Percentiles rank a stretch among this genome's conserved stretches.
Conservation (phyloP, 768 basidiomycete species). For the Chalciporus piperatus region DNA sequence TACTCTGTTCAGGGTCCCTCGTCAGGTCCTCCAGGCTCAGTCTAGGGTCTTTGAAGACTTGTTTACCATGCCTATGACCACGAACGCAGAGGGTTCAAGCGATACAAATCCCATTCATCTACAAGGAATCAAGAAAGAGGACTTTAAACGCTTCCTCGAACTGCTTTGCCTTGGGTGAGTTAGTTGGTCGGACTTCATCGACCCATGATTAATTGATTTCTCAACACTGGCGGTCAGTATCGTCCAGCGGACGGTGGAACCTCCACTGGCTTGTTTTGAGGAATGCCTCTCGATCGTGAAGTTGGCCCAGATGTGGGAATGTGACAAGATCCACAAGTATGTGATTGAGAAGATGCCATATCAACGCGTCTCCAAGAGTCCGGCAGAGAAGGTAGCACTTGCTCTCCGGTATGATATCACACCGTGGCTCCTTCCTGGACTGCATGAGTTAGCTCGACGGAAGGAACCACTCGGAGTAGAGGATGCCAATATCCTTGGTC, state of each 20-base stretch:
- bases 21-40: slow-evolving; percentile 18
- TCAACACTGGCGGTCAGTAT: background rate
- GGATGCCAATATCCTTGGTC: slow-evolving; percentile 15
- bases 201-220: background rate
- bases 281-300: slow-evolving; percentile 40
- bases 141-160: slow-evolving; percentile 21
- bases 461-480: slow-evolving; percentile 13
- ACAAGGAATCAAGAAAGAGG: slow-evolving; percentile 10
- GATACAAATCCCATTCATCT: slow-evolving; percentile 25
- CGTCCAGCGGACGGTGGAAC: no score
- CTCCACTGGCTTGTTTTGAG: slow-evolving; percentile 2
- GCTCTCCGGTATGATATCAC: slow-evolving; percentile 32
- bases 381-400: slow-evolving; percentile 29
- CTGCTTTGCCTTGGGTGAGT: slow-evolving; percentile 21
- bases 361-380: background rate
- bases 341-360: slow-evolving; percentile 31
- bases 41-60: slow-evolving; percentile 27
- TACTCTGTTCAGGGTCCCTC: no score
- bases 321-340: slow-evolving; percentile 26
- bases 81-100: slow-evolving; percentile 16
- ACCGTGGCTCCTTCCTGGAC: slow-evolving; percentile 33
- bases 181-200: background rate
- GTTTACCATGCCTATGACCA: slow-evolving; percentile 19
- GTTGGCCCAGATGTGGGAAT: slow-evolving; percentile 39
- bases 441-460: slow-evolving; percentile 19